Evolutionary conservation across 805 yeast genomes (phyloP), one percentile per base, ranked within the genome.

Genomic region (Sungouiozyma ichnusensis): DNA sequence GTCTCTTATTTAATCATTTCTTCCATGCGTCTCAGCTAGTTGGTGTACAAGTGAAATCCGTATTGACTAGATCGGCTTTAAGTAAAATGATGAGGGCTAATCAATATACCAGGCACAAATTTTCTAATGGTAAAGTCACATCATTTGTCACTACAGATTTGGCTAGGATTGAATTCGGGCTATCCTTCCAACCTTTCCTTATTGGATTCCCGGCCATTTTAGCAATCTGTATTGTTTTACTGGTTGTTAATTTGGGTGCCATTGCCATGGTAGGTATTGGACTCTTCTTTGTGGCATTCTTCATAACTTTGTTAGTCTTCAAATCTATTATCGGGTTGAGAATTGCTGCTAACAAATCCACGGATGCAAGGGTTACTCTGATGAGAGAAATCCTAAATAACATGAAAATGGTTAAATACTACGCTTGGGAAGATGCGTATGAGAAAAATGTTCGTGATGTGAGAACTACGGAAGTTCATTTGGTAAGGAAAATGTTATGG

Each of bases 371-470:
- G 54, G 85, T 88, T 17, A 71, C 77, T 37, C 69, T 76, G 38
- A 78, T 86, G 59, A 81, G 84, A 49, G 97, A 88, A 60, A 75
- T 86, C 20, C 67, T 88, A 48, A 77, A 74, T 54, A 77, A 82
- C 49, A 74, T 88, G 71, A 85, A 83, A 55, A 73, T 81, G 66
- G 84, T 88, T 60, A 88, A 88, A 65, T 83, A 74, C 58, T 88
- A 87, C 58, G 84, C 94, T 1, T 88, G 96, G 96, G 97, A 88
- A 63, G 69, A 69, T 27, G 87, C 96, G 1, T 88, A 85, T 57
- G 69, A 70, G 41, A 59, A 69, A 8, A 65, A 71, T 40, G 72
- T 88, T 31, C 54, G 74, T 14, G 69, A 67, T 11, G 67, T 75
- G 20, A 74, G 97, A 57, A 52, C 56, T 0, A 55, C 65, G 16